Evolutionary conservation across 2,329 filamentous ascomycete species (phyloP), one percentile per base, ranked within the genome.

Genomic region (Trichoderma asperellum): DNA sequence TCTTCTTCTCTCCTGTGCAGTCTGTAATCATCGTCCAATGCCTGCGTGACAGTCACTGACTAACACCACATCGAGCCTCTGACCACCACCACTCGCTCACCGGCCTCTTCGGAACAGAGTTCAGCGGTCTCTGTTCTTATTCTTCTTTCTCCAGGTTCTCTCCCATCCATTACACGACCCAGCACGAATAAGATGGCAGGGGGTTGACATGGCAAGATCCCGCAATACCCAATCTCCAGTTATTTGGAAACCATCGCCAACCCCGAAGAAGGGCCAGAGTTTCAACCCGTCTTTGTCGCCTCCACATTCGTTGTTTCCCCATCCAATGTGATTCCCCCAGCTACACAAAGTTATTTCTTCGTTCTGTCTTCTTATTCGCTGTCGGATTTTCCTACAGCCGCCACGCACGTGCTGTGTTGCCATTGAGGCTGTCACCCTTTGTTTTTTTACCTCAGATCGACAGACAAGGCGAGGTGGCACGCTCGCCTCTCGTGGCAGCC

Each of bases 21-120:
- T 65, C 35, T 12, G 24, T 47, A 16, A 24, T 21, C 34, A 35
- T 58, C 2, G 14, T 35, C 34, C 16, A 34, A 21, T n/a, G 2
- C 34, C 35, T 35, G 37, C 57, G 24, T 59, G 35, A 49, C 47
- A 12, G 12, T 6, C 8, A 21, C 12, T 49, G 47, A 24, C 47
- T 21, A 34, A 52, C 37, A 65, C 37, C 53, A 47, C n/a, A 34
- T 57, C 27, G 56, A 10, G 18, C 40, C 40, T 32, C 52, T 56
- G 49, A 58, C 35, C 58, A 35, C 34, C 62, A 34, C 16, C 52
- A 35, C 24, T 24, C 14, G 18, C 21, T 34, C 40, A 37, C 35
- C 63, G 63, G 63, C n/a, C 56, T 32, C 55, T n/a, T 47, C 63
- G 63, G 63, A 67, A 67, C 56, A 67, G n/a, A 52, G 63, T 59